Base-by-base conservation (phyloP, 129 eudicot genomes). In the Flaveria trinervia region DNA sequence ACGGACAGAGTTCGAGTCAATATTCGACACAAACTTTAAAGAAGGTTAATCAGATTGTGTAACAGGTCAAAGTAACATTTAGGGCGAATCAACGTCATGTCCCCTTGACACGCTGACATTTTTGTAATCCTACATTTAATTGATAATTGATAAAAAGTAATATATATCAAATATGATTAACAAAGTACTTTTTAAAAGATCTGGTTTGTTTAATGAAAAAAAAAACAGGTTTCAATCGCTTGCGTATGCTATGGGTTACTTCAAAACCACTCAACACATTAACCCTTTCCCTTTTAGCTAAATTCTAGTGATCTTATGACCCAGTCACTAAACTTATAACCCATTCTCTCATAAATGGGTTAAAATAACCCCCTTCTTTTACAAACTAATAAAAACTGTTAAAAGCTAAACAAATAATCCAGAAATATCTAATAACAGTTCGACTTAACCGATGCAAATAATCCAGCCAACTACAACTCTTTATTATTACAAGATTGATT, bases 381-480 rank as follows among this genome's bases (percentile, higher is more conserved):
- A 68, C 56, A 30, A 52, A 60, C 57, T 62, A 75, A 46, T 25
- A 71, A 71, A 44, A 45, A 11, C 65, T 7, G 18, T n/a, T 17
- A 11, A 75, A 62, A 16, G 49, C 45, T 2, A 62, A 75, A 75
- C 49, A 74, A 1, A 62, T 16, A 46, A 3, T 28, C 4, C 33
- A 28, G 33, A 28, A 28, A 28, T 28, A 28, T 28, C 33, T 28
- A 28, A 28, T 28, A 28, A 28, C 36, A 16, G 10, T 46, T 9
- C 1, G 8, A 75, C 46, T 9, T 64, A 11, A 57, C 44, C 2
- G 23, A 59, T 22, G 69, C 8, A 43, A 59, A 44, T 23, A 39
- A 43, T 59, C 46, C 55, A 12, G 20, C 44, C n/a, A 74, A 74
- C 54, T 61, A 48, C 59, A 45, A 60, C 59, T 60, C 71, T 44